Percentiles rank a stretch among this genome's conserved stretches.
Conservation (phyloP, 2,329 filamentous ascomycete species). For the Coniochaeta sp. region DNA sequence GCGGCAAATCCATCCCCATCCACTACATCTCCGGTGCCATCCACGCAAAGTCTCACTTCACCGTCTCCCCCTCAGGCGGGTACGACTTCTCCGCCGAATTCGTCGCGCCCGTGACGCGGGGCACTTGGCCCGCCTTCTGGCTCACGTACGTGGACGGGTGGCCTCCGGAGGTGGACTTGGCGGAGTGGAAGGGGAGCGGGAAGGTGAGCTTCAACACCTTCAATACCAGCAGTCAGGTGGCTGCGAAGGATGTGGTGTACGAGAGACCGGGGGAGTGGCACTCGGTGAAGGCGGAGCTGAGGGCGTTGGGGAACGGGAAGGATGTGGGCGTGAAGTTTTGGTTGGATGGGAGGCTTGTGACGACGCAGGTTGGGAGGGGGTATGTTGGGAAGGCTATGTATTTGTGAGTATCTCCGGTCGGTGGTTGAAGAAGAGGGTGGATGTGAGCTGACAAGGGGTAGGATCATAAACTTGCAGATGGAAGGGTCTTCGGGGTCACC, state of each 20-base stretch:
- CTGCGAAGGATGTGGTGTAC: slow-evolving; percentile 41
- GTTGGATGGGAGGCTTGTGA: slow-evolving; percentile 40
- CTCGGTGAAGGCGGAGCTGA: slow-evolving; percentile 40
- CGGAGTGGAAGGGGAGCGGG: slow-evolving; percentile 54
- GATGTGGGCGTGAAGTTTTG: slow-evolving; percentile 47
- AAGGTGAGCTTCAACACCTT: slow-evolving; percentile 51
- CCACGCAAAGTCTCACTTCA: slow-evolving; percentile 31
- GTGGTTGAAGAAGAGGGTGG: no score
- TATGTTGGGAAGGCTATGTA: slow-evolving; percentile 41
- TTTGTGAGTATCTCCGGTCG: no score
- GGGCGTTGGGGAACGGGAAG: slow-evolving; percentile 38
- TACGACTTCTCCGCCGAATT: slow-evolving; percentile 35
- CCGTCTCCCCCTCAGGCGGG: slow-evolving; percentile 25
- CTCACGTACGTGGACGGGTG: slow-evolving; percentile 45
- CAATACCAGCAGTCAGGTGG: slow-evolving; percentile 38
- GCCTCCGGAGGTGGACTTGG: slow-evolving; percentile 54
- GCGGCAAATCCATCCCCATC: slow-evolving; percentile 34
- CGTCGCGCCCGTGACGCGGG: slow-evolving; percentile 28
- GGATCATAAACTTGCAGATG: slow-evolving; percentile 39
- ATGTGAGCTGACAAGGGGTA: no score
- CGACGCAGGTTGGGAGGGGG: slow-evolving; percentile 41
- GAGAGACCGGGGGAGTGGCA: slow-evolving; percentile 38
- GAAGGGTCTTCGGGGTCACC: slow-evolving; percentile 36
- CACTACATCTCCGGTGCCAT: slow-evolving; percentile 45
- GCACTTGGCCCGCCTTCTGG: slow-evolving; percentile 55